phyloP scores from a whole-genome alignment of 345 rosid species.

The Combretum micranthum region DNA sequence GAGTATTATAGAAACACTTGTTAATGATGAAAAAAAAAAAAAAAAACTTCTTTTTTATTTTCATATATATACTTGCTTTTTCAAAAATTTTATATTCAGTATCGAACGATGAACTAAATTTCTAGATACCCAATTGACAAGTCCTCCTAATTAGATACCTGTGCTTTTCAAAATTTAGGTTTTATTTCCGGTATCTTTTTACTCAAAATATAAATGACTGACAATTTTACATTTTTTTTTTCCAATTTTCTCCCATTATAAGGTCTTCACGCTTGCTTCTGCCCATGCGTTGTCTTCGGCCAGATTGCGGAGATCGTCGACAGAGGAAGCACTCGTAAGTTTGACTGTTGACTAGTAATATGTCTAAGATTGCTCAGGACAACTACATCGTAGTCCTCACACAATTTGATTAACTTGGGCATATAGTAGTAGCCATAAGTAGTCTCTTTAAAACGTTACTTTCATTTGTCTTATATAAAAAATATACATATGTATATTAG shows the following conservation, averaged over 20 bases:
- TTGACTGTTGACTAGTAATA: neutral
- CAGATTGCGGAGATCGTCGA: slow-evolving; percentile 41
- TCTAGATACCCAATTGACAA: too few relatives aligned
- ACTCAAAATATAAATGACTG: neutral
- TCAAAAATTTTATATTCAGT: too few relatives aligned
- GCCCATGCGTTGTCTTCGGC: slow-evolving; percentile 54
- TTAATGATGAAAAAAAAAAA: too few relatives aligned
- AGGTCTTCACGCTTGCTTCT: slow-evolving; percentile 40
- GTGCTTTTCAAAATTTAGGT: too few relatives aligned
- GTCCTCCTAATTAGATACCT: too few relatives aligned
- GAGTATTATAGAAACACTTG: too few relatives aligned
- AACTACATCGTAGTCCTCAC: neutral
- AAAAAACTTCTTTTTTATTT: neutral
- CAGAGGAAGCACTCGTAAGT: slow-evolving; percentile 43
- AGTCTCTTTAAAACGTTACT: too few relatives aligned
- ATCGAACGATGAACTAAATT: too few relatives aligned
- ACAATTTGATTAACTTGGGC: too few relatives aligned
- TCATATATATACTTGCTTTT: neutral
- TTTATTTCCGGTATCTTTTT: neutral
- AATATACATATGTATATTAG: too few relatives aligned
- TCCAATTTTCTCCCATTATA: neutral
- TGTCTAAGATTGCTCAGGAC: neutral
- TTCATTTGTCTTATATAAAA: neutral
- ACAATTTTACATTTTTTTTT: neutral
- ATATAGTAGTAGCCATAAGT: too few relatives aligned